These are phyloP conservation scores for Naganishia onofrii DNA, from an alignment of 768 basidiomycete species.

Conservation along the genomic window DNA sequence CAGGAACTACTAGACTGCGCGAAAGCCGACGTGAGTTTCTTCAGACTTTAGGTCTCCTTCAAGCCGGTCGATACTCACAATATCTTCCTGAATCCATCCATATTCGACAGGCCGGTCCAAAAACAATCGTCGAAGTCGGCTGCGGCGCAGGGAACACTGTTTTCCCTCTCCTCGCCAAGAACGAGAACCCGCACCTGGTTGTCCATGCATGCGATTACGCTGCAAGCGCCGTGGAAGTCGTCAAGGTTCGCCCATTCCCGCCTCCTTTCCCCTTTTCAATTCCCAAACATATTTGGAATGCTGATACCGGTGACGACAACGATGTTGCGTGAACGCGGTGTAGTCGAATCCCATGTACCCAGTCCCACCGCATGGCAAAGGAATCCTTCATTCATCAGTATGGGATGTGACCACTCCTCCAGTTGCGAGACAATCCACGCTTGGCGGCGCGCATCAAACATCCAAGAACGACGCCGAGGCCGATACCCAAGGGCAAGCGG, in stretches of 20 bases:
- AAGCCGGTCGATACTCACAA: neutral
- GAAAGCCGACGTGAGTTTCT: conserved; percentile 60
- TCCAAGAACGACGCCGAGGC: neutral
- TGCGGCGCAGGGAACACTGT: conserved; percentile 96
- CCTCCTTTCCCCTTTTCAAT: neutral
- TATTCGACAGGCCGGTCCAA: conserved; percentile 67
- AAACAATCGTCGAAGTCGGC: conserved; percentile 79
- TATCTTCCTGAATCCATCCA: neutral
- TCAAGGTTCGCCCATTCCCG: conserved; percentile 68
- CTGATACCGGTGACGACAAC: neutral
- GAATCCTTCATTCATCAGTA: conserved; percentile 72
- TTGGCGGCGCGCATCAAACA: neutral
- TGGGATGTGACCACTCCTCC: conserved; percentile 79
- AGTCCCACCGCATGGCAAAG: conserved; percentile 61
- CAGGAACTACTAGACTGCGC: conserved; percentile 75
- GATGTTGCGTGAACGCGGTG: neutral
- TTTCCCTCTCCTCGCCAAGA: conserved; percentile 79
- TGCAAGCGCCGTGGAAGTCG: conserved; percentile 77
- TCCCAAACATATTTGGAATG: too few species aligned
- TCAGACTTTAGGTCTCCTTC: neutral
- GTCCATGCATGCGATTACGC: conserved; percentile 90
- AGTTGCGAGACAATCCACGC: conserved; percentile 26
- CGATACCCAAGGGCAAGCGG: too few species aligned
- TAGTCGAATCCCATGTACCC: conserved; percentile 72
- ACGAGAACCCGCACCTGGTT: conserved; percentile 71